phyloP scores from a whole-genome alignment of 495 filamentous ascomycete genomes.

The Penicillium atrosanguineum region DNA sequence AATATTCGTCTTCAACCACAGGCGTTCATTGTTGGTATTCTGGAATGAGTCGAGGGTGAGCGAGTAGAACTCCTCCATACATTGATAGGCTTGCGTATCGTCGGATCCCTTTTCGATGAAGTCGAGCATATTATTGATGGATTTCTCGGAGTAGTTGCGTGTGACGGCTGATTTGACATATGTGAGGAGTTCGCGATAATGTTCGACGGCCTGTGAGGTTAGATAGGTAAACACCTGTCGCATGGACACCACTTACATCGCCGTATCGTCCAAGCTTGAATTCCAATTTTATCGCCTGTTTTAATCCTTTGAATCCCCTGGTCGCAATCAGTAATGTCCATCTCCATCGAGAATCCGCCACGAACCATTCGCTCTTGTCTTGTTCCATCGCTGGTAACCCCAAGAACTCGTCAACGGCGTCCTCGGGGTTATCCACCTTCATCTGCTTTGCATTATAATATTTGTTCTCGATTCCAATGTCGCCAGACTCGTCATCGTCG shows the following conservation, averaged over 20 bases:
- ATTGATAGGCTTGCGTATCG: constrained; percentile 71
- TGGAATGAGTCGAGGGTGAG: constrained; percentile 91
- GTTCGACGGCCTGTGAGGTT: constrained; percentile 75
- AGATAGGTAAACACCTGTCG: not conserved
- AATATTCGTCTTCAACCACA: constrained; percentile 98
- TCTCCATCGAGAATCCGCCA: not conserved
- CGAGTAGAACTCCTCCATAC: constrained; percentile 96
- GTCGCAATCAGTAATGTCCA: constrained; percentile 16
- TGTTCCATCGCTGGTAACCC: constrained; percentile 77
- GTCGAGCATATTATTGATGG: constrained; percentile 99
- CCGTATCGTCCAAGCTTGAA: constrained; percentile 84
- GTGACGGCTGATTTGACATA: constrained; percentile 97
- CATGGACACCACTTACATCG: constrained; percentile 53
- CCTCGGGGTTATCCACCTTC: constrained; percentile 81
- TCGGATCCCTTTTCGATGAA: constrained; percentile 93
- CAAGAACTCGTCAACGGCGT: constrained; percentile 88
- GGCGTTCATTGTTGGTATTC: constrained; percentile 92
- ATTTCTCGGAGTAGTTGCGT: constrained; percentile 98
- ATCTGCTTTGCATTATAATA: constrained; percentile 99
- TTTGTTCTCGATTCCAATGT: constrained; percentile 97
- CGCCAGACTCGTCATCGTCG: constrained; percentile 81
- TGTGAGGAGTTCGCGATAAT: constrained; percentile 91
- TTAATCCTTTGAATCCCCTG: constrained; percentile 94
- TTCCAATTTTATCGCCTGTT: constrained; percentile 96
- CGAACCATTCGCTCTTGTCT: constrained; percentile 90